Percentiles rank a stretch among this genome's conserved stretches.
phyloP scores from a whole-genome alignment of 768 basidiomycete genomes.

The Floccularia luteovirens region DNA sequence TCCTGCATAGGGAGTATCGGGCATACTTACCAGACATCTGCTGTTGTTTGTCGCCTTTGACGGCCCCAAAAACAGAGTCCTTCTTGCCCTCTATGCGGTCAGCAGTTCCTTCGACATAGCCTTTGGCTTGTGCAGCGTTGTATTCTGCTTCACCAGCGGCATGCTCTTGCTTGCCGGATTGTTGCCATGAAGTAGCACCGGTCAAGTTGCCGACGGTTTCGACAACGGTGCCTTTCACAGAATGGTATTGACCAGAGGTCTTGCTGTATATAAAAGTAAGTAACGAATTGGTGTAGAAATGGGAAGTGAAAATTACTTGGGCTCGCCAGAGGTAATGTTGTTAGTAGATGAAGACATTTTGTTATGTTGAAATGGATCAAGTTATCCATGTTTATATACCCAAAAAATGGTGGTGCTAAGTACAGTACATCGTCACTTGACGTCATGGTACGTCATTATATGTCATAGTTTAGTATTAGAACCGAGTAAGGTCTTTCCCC shows the following conservation, averaged over 20 bases:
- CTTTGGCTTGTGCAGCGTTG: conserved; percentile 32
- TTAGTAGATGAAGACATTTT: not conserved
- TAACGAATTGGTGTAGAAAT: not conserved
- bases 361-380: not conserved
- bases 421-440: too few relatives aligned
- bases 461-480: too few relatives aligned
- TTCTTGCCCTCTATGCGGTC: conserved; percentile 34
- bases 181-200: conserved; percentile 28
- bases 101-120: conserved; percentile 30
- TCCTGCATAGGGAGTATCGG: not conserved
- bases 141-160: conserved; percentile 32
- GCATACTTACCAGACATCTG: conserved; percentile 22
- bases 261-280: conserved; percentile 14
- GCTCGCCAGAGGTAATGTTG: conserved; percentile 7
- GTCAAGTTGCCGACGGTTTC: conserved; percentile 30
- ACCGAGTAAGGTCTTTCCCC: conserved; percentile 3
- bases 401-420: too few relatives aligned
- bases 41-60: conserved; percentile 35
- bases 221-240: conserved; percentile 22
- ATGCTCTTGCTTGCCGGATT: conserved; percentile 35
- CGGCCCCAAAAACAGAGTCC: conserved; percentile 30
- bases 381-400: too few relatives aligned
- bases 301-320: conserved; percentile 4
- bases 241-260: conserved; percentile 26
- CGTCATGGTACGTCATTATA: too few relatives aligned